Conservation (phyloP, 345 rosid genomes). For the Gynandropsis gynandra region DNA sequence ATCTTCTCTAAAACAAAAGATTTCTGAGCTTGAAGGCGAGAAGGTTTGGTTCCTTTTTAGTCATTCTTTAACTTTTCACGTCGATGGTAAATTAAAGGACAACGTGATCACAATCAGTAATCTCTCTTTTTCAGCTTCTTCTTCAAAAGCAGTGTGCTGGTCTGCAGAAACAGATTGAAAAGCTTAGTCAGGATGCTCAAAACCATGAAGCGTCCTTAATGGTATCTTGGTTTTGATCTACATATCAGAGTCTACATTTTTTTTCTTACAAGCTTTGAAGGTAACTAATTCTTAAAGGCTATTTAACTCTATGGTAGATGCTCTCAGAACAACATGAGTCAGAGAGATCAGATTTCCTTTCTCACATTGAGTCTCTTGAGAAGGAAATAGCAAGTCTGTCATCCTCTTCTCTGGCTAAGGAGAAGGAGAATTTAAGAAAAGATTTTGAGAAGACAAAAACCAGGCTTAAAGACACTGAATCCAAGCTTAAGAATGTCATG, state of each 20-base stretch:
- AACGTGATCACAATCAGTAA: no score
- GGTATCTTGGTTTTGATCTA: conserved; percentile 29
- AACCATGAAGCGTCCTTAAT: conserved; percentile 39
- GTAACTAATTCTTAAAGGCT: conserved; percentile 13
- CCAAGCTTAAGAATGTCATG: conserved; percentile 67
- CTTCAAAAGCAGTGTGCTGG: conserved; percentile 37
- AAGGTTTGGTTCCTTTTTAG: conserved; percentile 38
- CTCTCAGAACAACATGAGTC: conserved; percentile 45
- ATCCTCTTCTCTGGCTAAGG: conserved; percentile 59
- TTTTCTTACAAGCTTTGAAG: conserved; percentile 6
- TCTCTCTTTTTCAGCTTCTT: conserved; percentile 46
- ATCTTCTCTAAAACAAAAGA: conserved; percentile 36
- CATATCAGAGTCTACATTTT: neutral
- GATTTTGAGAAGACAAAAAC: conserved; percentile 73
- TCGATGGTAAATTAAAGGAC: neutral
- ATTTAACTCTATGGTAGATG: conserved; percentile 33
- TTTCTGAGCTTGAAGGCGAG: conserved; percentile 47
- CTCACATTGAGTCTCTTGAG: conserved; percentile 60
- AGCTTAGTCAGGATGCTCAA: conserved; percentile 36
- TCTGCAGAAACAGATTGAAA: conserved; percentile 47
- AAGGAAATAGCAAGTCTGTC: conserved; percentile 58
- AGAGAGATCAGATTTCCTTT: conserved; percentile 45
- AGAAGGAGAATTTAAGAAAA: conserved; percentile 70
- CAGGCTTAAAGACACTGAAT: conserved; percentile 79
- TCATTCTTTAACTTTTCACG: neutral